Evolutionary conservation across 306 rosid genomes (phyloP).

Genomic region (Cajanus cajan): DNA sequence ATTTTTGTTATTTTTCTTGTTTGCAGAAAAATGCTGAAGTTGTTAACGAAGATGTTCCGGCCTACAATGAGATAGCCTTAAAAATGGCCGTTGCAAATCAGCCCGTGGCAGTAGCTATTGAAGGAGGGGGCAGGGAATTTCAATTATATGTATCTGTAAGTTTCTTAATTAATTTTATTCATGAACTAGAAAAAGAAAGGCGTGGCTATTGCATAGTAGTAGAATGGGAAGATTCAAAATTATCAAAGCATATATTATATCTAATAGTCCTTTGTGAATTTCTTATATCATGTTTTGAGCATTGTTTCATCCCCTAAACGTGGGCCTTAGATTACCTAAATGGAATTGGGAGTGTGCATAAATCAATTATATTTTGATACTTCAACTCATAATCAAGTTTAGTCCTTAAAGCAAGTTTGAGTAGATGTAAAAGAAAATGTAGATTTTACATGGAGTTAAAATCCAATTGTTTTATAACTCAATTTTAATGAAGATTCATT

Average conservation of each 20-base stretch:
- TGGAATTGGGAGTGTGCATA: background rate
- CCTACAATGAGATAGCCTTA: slow-evolving; percentile 64
- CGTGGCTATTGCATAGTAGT: background rate
- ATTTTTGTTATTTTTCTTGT: background rate
- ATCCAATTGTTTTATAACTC: background rate
- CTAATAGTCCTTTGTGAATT: background rate
- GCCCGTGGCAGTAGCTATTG: slow-evolving; percentile 75
- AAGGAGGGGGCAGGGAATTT: slow-evolving; percentile 93
- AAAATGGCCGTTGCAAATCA: slow-evolving; percentile 74
- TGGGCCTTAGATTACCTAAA: background rate
- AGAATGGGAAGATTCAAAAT: background rate
- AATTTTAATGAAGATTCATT: background rate
- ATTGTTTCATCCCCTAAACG: background rate
- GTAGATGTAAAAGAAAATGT: background rate
- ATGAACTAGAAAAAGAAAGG: background rate
- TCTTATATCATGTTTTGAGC: background rate
- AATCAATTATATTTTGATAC: background rate
- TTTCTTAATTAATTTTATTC: background rate
- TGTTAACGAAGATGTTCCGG: slow-evolving; percentile 78
- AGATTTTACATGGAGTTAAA: background rate
- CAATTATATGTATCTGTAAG: slow-evolving; percentile 77
- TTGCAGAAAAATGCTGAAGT: slow-evolving; percentile 86
- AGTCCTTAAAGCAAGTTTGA: background rate
- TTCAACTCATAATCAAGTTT: background rate
- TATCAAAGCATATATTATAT: background rate